Evolutionary conservation across 305 asterid genomes (phyloP), one percentile per base, ranked within the genome.

Genomic region (Solanum aculeatissimum): DNA sequence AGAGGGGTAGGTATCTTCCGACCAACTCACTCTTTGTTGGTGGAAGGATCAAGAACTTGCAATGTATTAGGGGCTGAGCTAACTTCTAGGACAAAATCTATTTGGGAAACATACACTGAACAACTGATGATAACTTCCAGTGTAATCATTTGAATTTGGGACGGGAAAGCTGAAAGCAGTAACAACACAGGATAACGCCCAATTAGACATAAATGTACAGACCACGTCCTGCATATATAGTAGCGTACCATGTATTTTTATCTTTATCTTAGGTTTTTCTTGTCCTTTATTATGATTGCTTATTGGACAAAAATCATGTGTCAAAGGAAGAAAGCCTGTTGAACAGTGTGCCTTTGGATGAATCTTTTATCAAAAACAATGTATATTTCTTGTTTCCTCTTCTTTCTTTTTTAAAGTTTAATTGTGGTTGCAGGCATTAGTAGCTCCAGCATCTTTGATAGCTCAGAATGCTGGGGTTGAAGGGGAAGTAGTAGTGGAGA

Each of bases 401-500:
- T n/a, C 29, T 68, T 68, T 38, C 29, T 16, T 75, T 77, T 51
- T 29, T 29, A 4, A 51, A 9, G 38, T 8, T 53, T 27, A 58
- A 51, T 45, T 43, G 19, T 69, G 69, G 3, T 84, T 60, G 83
- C 91, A 97, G 99, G 99, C 99, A 32, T 88, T 97, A 60, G 85
- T 93, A 58, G 90, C 98, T 69, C 99, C 99, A 1, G 96, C 99
- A 23, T 81, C 95, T 71, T 84, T 97, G 94, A 97, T 97, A 7
- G 99, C 99, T 16, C 92, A 92, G 68, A 97, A 97, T 45, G 98
- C 99, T 2, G 99, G 99, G 25, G 91, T 97, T 11, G 99, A 97
- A 86, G 99, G 99, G 0, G 99, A 95, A 92, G 99, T 97, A 77
- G 97, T 97, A 0, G 99, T 97, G 47, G 99, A 95, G 89, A 97